Evolutionary conservation across 2,329 filamentous ascomycete species (phyloP).

Genomic region (Xylariaceae sp.): DNA sequence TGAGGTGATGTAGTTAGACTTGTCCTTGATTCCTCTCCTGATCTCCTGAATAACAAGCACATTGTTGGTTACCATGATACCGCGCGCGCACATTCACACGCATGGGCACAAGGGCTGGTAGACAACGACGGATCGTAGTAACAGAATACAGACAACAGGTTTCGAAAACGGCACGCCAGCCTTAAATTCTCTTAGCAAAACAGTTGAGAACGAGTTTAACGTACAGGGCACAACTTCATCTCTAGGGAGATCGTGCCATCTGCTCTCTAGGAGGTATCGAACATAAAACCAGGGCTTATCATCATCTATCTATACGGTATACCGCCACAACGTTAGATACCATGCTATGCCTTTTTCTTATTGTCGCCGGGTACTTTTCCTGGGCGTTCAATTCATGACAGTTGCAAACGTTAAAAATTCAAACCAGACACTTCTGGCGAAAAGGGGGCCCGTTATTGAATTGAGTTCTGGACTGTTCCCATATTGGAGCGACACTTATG

Average conservation of each 20-base stretch:
- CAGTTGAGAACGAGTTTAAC: neutral
- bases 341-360: neutral
- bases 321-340: neutral
- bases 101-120: neutral
- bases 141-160: neutral
- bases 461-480: neutral
- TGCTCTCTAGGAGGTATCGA: constrained; percentile 1
- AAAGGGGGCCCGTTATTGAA: neutral
- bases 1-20: no score
- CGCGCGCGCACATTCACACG: no score
- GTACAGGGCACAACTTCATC: neutral
- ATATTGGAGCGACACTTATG: constrained; percentile 1
- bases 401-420: constrained; percentile 2
- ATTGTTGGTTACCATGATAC: no score
- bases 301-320: neutral
- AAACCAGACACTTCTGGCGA: neutral
- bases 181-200: neutral
- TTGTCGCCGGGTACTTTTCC: neutral
- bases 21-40: no score
- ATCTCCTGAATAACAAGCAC: no score
- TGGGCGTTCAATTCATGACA: neutral
- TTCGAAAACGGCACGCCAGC: neutral
- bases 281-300: neutral
- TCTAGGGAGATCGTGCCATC: constrained; percentile 4
- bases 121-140: neutral